Percentiles rank a stretch among this genome's conserved stretches.
Evolutionary conservation across 2,329 filamentous ascomycete genomes (phyloP).

Genomic region (Daldinia eschscholtzii): DNA sequence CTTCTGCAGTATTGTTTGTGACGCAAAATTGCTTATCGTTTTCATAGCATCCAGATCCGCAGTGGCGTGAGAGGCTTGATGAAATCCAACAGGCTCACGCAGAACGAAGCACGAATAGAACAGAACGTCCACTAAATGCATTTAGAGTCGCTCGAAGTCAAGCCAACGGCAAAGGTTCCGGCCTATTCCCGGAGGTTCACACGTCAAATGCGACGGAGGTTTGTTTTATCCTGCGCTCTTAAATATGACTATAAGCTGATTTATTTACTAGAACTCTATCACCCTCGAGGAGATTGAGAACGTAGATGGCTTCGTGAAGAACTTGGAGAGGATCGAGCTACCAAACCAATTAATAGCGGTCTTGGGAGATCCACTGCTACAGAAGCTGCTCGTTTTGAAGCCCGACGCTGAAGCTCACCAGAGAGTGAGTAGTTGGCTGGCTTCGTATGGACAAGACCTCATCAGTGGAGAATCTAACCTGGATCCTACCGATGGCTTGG

Average conservation of each 20-base stretch:
- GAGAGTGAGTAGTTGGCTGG: slow-evolving; percentile 71
- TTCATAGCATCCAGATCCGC: slow-evolving; percentile 75
- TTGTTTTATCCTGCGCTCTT: slow-evolving; percentile 40
- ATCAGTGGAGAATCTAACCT: slow-evolving; percentile 64
- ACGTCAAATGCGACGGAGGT: slow-evolving; percentile 80
- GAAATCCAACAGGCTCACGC: slow-evolving; percentile 73
- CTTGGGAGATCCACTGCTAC: slow-evolving; percentile 79
- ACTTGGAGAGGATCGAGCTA: slow-evolving; percentile 81
- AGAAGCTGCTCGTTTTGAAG: slow-evolving; percentile 79
- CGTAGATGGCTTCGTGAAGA: slow-evolving; percentile 76
- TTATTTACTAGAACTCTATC: slow-evolving; percentile 64
- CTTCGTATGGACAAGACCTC: slow-evolving; percentile 67
- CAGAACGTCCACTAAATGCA: slow-evolving; percentile 60
- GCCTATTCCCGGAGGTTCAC: slow-evolving; percentile 75
- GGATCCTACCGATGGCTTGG: slow-evolving; percentile 67
- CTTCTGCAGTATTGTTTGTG: neutral
- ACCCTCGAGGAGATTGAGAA: slow-evolving; percentile 84
- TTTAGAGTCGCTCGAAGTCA: slow-evolving; percentile 74
- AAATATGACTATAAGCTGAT: slow-evolving; percentile 50
- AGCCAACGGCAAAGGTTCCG: slow-evolving; percentile 60
- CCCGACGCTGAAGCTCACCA: slow-evolving; percentile 65
- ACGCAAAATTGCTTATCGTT: slow-evolving; percentile 45
- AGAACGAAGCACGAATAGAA: slow-evolving; percentile 60
- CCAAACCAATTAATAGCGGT: slow-evolving; percentile 86
- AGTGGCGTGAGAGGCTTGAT: slow-evolving; percentile 78